phyloP scores from a whole-genome alignment of 1,284 basidiomycete species.

The Leccinum angustisporum region DNA sequence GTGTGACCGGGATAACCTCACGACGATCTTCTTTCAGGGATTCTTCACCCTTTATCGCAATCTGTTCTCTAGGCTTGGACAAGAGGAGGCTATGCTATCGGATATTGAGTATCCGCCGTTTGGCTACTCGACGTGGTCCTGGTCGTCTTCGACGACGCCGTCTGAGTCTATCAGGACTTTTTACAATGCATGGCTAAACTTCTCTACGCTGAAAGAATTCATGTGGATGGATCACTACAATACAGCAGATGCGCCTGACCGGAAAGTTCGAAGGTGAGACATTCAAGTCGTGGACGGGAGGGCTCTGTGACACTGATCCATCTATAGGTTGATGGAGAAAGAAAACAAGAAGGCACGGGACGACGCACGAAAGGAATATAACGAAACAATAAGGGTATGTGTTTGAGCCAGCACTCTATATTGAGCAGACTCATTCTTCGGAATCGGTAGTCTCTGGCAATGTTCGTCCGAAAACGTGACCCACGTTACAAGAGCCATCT shows the following conservation, averaged over 20 bases:
- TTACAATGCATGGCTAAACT: slow-evolving; percentile 87
- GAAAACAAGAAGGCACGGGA: slow-evolving; percentile 94
- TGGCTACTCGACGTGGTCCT: slow-evolving; percentile 78
- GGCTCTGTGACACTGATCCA: slow-evolving; percentile 3
- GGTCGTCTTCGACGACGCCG: slow-evolving; percentile 48
- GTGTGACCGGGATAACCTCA: neutral
- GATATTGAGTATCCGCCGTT: slow-evolving; percentile 77
- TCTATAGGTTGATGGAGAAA: slow-evolving; percentile 82
- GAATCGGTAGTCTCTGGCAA: slow-evolving; percentile 66
- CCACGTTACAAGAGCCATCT: slow-evolving; percentile 84
- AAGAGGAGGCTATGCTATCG: slow-evolving; percentile 74
- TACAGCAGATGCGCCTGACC: slow-evolving; percentile 80
- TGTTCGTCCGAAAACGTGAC: slow-evolving; percentile 91
- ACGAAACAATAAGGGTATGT: slow-evolving; percentile 83
- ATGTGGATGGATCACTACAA: slow-evolving; percentile 89
- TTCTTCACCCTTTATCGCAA: slow-evolving; percentile 92
- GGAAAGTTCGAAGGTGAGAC: slow-evolving; percentile 72
- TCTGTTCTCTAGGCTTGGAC: slow-evolving; percentile 81
- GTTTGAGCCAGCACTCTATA: neutral
- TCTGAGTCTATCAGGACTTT: slow-evolving; percentile 65
- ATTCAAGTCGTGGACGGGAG: neutral
- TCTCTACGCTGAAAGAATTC: slow-evolving; percentile 88
- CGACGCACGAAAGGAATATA: slow-evolving; percentile 88
- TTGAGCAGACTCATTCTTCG: neutral
- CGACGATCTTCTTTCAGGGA: slow-evolving; percentile 50